Conservation (phyloP, 768 basidiomycete species). For the Leccinum subgranulosum region DNA sequence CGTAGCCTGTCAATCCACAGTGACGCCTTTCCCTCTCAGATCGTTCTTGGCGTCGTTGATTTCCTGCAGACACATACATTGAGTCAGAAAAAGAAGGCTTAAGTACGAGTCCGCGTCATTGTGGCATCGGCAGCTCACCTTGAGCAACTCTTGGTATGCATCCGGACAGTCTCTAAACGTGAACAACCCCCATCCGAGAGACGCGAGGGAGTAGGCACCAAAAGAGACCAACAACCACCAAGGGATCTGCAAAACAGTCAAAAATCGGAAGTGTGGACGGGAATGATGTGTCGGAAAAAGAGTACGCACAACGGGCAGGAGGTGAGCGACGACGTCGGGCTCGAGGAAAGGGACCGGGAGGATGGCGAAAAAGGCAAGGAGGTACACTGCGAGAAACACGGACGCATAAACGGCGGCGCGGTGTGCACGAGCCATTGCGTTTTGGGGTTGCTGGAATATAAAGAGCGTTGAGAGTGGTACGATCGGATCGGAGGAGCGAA, state of each 20-base stretch:
- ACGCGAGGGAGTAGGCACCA: constrained; percentile 76
- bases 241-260: constrained; percentile 48
- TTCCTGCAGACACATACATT: constrained; percentile 40
- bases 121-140: constrained; percentile 31
- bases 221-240: constrained; percentile 83
- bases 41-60: constrained; percentile 57
- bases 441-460: not conserved
- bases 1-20: constrained; percentile 44
- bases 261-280: not conserved
- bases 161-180: constrained; percentile 78
- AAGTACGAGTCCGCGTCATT: not conserved
- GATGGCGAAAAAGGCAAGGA: constrained; percentile 36
- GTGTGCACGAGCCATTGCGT: constrained; percentile 58
- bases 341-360: constrained; percentile 18
- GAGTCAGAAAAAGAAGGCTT: not conserved
- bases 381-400: constrained; percentile 46
- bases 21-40: constrained; percentile 55
- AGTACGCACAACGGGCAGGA: constrained; percentile 17
- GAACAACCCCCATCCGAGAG: constrained; percentile 71
- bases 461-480: not conserved
- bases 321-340: not conserved
- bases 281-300: not conserved
- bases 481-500: too few species aligned
- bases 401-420: constrained; percentile 47
- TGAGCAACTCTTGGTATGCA: constrained; percentile 67